phyloP scores from a whole-genome alignment of 257 asterid genomes.

The Solanum pinnatisectum region DNA sequence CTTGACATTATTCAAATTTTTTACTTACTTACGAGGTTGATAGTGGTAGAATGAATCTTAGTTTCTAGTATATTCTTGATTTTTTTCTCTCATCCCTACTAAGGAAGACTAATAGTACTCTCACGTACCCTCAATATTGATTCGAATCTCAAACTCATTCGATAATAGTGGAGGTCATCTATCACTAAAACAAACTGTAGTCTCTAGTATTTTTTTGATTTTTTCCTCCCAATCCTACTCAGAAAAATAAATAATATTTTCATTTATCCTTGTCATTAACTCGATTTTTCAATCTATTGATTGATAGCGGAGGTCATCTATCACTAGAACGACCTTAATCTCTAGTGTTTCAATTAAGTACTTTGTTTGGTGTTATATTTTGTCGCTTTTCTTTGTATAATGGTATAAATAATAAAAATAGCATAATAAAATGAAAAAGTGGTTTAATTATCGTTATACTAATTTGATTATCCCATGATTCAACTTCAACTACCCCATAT shows the following conservation, averaged over 20 bases:
- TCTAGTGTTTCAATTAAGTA: not conserved
- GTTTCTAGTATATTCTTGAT: not conserved
- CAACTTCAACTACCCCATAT: not conserved
- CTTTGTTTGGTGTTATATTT: not conserved
- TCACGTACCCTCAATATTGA: not conserved
- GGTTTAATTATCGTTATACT: not conserved
- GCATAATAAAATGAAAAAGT: not conserved
- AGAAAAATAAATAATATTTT: too few relatives aligned
- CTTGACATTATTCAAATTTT: not conserved
- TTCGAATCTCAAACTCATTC: fast-evolving
- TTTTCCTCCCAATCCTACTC: too few relatives aligned
- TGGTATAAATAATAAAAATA: not conserved
- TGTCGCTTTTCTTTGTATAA: not conserved
- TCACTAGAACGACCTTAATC: not conserved
- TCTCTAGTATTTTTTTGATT: too few relatives aligned
- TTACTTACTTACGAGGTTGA: not conserved
- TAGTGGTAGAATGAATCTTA: not conserved
- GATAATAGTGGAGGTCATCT: not conserved
- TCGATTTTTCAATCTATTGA: not conserved
- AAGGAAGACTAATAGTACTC: not conserved
- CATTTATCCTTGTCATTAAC: not conserved
- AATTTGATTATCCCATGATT: not conserved
- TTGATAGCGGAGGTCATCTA: not conserved
- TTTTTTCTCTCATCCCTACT: not conserved
- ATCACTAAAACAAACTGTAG: not conserved